phyloP scores from a whole-genome alignment of 78 protist genomes.

The Dictyostelium intermedium region DNA sequence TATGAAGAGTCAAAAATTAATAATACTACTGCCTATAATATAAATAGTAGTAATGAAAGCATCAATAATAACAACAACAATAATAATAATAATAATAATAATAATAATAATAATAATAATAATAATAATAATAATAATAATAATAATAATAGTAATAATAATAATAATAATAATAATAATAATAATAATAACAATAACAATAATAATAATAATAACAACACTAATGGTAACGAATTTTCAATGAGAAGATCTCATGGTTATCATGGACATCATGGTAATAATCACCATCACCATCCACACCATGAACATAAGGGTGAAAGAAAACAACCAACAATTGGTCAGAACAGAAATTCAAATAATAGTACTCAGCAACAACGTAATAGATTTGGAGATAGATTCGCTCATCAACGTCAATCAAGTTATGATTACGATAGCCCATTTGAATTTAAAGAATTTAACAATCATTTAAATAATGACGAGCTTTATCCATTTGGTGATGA shows the following conservation, averaged over 20 bases:
- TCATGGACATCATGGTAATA: background rate
- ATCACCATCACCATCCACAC: too few species aligned
- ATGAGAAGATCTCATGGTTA: background rate
- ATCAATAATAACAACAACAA: background rate
- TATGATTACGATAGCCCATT: slow-evolving; percentile 5
- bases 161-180: background rate
- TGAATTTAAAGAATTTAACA: slow-evolving; percentile 5
- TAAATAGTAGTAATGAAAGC: background rate
- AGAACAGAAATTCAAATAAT: background rate
- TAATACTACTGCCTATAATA: background rate
- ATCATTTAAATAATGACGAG: background rate
- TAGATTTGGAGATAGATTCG: background rate
- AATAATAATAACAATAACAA: background rate
- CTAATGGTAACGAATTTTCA: background rate
- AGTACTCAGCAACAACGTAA: background rate
- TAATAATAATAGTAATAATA: background rate
- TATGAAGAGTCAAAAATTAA: background rate
- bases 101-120: background rate
- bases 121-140: background rate
- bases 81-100: background rate
- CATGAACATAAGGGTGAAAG: background rate
- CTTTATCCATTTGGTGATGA: background rate
- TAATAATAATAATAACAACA: background rate
- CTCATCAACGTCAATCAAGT: slow-evolving; percentile 2
- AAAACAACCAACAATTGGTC: background rate